Conservation (phyloP, 1,284 basidiomycete species). For the Ceratobasidium sp. region DNA sequence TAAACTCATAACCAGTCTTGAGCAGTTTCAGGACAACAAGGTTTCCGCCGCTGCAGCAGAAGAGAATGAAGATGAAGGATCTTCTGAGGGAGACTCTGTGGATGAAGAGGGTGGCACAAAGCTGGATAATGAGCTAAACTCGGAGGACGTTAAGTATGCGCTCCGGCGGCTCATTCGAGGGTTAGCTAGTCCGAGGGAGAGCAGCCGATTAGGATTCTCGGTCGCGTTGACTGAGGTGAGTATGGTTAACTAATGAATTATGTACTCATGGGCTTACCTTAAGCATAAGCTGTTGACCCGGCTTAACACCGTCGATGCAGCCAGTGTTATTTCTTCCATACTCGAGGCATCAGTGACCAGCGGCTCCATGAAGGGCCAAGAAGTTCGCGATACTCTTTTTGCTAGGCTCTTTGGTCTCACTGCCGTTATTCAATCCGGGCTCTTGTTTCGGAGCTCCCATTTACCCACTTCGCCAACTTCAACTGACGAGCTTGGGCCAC, state of each 20-base stretch:
- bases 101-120: slow-evolving; percentile 57
- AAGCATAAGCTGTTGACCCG: slow-evolving; percentile 76
- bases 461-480: slow-evolving; percentile 59
- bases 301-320: slow-evolving; percentile 80
- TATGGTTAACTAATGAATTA: slow-evolving; percentile 47
- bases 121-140: slow-evolving; percentile 64
- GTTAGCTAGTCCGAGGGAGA: slow-evolving; percentile 90
- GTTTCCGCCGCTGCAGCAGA: slow-evolving; percentile 58
- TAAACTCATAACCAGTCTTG: slow-evolving; percentile 81
- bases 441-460: slow-evolving; percentile 71
- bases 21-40: slow-evolving; percentile 78
- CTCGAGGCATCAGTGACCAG: slow-evolving; percentile 74
- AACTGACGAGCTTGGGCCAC: slow-evolving; percentile 49
- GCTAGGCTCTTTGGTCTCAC: slow-evolving; percentile 92
- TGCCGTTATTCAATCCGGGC: slow-evolving; percentile 81
- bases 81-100: slow-evolving; percentile 60
- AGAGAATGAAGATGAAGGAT: slow-evolving; percentile 53
- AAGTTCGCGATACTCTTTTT: slow-evolving; percentile 92
- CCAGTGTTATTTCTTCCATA: slow-evolving; percentile 79
- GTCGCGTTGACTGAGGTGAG: slow-evolving; percentile 94
- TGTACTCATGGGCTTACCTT: slow-evolving; percentile 39
- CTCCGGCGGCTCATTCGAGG: slow-evolving; percentile 86
- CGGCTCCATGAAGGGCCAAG: slow-evolving; percentile 84
- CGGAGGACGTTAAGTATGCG: slow-evolving; percentile 90
- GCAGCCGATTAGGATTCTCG: slow-evolving; percentile 92